Conservation (phyloP, 176 grass and related monocot species). For the bread wheat (Triticum aestivum) region IWGSC_CS_RefSeq_v2.1 NC_057811.1:493720027-493720526, state of each 20-base stretch:
- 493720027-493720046: conserved; percentile 77
- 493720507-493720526: conserved; percentile 85
- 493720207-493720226: conserved; percentile 70
- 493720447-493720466: neutral
- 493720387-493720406: neutral
- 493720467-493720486: conserved; percentile 76
- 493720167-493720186: conserved; percentile 97
- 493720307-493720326: conserved; percentile 82
- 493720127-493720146: no score
- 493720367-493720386: conserved; percentile 80
- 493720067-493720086: neutral
- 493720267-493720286: conserved; percentile 89
- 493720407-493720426: conserved; percentile 9
- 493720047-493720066: conserved; percentile 60
- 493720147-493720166: conserved; percentile 42
- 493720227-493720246: conserved; percentile 92
- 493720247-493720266: conserved; percentile 86
- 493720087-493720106: neutral
- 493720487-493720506: conserved; percentile 92
- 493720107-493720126: no score
- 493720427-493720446: neutral
- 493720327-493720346: conserved; percentile 97
- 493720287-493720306: conserved; percentile 74
- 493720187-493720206: conserved; percentile 88
- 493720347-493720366: conserved; percentile 97